phyloP scores from a whole-genome alignment of 306 rosid species.

The Inga leiocalycina region DNA sequence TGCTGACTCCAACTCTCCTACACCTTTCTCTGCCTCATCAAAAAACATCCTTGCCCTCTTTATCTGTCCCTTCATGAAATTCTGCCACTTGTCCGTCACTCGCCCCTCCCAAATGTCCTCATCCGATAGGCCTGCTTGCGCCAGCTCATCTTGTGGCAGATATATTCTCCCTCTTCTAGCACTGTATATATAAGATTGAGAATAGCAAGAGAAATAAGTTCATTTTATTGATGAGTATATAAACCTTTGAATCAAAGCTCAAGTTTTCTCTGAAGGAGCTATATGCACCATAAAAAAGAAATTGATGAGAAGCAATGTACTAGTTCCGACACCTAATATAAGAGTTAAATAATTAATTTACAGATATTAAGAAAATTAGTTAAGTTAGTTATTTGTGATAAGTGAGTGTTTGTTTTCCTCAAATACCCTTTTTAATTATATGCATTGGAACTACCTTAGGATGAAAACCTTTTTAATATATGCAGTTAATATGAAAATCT shows the following conservation, averaged over 20 bases:
- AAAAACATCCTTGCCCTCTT: slow-evolving; percentile 88
- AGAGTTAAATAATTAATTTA: too few relatives aligned
- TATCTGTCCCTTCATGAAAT: slow-evolving; percentile 89
- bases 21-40: slow-evolving; percentile 92
- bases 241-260: neutral
- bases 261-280: too few relatives aligned
- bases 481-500: too few relatives aligned
- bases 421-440: too few relatives aligned
- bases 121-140: slow-evolving; percentile 80
- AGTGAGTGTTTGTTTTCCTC: too few relatives aligned
- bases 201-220: neutral
- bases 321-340: too few relatives aligned
- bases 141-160: slow-evolving; percentile 92
- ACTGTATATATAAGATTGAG: slow-evolving; percentile 40
- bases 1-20: slow-evolving; percentile 71
- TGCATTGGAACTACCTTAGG: too few relatives aligned
- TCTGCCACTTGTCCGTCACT: slow-evolving; percentile 87
- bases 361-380: too few relatives aligned
- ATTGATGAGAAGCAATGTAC: too few relatives aligned
- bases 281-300: too few relatives aligned
- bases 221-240: neutral
- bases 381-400: too few relatives aligned
- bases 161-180: slow-evolving; percentile 96
- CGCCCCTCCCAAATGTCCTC: slow-evolving; percentile 70
- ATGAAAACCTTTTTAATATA: too few relatives aligned